A percentile compares a stretch with the other conserved stretches of the same genome.
Conservation (phyloP, 331 rosid species). For the Malus hybrid region DNA sequence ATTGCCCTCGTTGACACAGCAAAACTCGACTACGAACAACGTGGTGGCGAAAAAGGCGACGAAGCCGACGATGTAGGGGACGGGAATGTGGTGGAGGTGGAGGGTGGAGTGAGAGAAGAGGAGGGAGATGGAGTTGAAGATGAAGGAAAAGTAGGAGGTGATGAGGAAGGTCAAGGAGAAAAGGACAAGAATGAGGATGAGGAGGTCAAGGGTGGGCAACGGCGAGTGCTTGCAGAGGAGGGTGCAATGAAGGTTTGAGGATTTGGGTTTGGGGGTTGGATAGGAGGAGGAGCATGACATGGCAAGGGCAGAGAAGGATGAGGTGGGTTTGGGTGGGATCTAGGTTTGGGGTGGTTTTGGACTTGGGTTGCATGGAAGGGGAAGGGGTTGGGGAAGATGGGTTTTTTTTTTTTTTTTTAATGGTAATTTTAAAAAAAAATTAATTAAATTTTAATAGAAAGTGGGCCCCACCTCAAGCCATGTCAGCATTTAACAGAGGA, state of each 20-base stretch:
- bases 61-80: conserved; percentile 49
- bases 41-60: conserved; percentile 35
- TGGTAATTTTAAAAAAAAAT: no score
- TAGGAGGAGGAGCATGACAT: conserved; percentile 27
- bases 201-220: conserved; percentile 87
- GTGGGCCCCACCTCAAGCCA: no score
- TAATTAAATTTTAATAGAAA: no score
- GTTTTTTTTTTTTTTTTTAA: no score
- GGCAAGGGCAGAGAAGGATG: neutral
- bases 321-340: neutral
- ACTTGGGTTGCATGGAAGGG: no score
- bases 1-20: conserved; percentile 57
- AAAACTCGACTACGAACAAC: conserved; percentile 24
- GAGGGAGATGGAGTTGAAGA: conserved; percentile 70
- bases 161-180: conserved; percentile 81
- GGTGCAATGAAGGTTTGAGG: conserved; percentile 27
- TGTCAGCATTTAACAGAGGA: no score
- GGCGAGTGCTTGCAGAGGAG: conserved; percentile 71
- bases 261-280: conserved; percentile 33
- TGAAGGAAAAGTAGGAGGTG: conserved; percentile 78
- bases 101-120: conserved; percentile 42
- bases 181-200: conserved; percentile 73
- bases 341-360: no score
- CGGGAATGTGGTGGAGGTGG: conserved; percentile 24
- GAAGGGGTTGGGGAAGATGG: no score